These are phyloP conservation scores for Lophium mytilinum DNA, from an alignment of 495 filamentous ascomycete genomes.

Conservation along the genomic window DNA sequence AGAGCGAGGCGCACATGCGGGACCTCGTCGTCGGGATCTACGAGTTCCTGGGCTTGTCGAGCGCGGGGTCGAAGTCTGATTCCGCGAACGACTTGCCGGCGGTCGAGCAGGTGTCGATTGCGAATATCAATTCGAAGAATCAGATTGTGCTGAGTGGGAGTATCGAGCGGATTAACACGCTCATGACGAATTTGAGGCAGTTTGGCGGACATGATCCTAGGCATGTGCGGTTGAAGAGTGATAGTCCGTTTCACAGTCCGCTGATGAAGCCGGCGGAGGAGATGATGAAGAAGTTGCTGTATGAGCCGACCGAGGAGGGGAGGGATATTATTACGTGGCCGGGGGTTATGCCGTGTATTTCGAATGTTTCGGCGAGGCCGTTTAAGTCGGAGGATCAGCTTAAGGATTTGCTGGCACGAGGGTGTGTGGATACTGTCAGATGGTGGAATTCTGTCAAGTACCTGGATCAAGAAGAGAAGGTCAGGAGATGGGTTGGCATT, in stretches of 20 bases:
- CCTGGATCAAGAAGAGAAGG: constrained; percentile 75
- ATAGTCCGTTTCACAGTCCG: constrained; percentile 87
- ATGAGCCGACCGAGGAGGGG: constrained; percentile 38
- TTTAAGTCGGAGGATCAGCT: constrained; percentile 66
- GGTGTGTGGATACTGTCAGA: constrained; percentile 78
- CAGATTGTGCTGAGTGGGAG: constrained; percentile 92
- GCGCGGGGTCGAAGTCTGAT: constrained; percentile 57
- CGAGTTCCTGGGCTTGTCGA: constrained; percentile 67
- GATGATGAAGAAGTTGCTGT: constrained; percentile 59
- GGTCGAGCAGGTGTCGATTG: constrained; percentile 81
- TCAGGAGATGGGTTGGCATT: constrained; percentile 84
- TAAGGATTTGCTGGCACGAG: constrained; percentile 63
- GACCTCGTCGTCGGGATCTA: constrained; percentile 62
- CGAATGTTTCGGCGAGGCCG: constrained; percentile 75
- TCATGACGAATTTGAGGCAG: constrained; percentile 82
- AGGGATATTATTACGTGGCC: constrained; percentile 59
- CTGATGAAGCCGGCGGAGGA: constrained; percentile 80
- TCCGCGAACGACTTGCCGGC: constrained; percentile 55
- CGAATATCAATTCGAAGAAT: constrained; percentile 91
- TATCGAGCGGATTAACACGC: constrained; percentile 71
- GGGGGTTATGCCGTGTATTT: constrained; percentile 65
- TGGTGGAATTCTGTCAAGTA: constrained; percentile 94
- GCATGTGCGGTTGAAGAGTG: constrained; percentile 77
- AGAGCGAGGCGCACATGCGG: constrained; percentile 57
- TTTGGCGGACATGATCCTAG: constrained; percentile 91